Base-by-base conservation (phyloP, 2,329 filamentous ascomycete genomes). In the Ascochyta lentis region DNA sequence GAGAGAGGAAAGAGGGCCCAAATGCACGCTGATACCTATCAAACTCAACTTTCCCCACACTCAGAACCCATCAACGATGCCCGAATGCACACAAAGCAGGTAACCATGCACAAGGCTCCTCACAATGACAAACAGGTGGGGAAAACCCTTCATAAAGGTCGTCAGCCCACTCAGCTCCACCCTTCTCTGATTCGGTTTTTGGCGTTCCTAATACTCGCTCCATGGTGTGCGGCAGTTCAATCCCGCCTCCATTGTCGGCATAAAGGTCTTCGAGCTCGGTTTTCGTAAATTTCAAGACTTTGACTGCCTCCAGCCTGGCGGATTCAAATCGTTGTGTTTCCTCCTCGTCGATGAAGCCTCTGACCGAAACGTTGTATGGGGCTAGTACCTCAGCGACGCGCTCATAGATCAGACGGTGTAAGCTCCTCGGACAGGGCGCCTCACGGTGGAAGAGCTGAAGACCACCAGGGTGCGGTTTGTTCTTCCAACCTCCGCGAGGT, bases 391-490 rank as follows among this genome's bases (percentile, higher is more conserved):
- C 49, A 0, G 69, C 68, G 2, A 60, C 52, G 2, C 57, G 58
- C 49, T 71, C 69, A 24, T 69, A 73, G 6, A 73, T 68, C 1
- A 66, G 22, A 0, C 67, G 60, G 27, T 67, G 64, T 0, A 73
- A 35, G 0, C 49, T 48, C 3, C 71, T 63, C 0, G 67, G 61
- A 19, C 72, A 74, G 6, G 63, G 55, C 15, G 29, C 53, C 0
- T 59, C 44, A 0, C 56, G 26, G 35, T 71, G 59, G 16, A 65
- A 72, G 1, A 73, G 43, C 7, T n/a, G 37, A 1, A 62, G 62
- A 4, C 61, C 56, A 7, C 8, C 12, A 13, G 52, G 31, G 6
- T 13, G 3, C 0, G 41, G 19, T 0, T 19, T 24, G 34, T 72
- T 50, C 7, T 7, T 40, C 54, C 27, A 66, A 3, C 39, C 47